Evolutionary conservation across 371 early-diverging fungal species (phyloP).

Genomic region (Lichtheimia corymbifera): DNA sequence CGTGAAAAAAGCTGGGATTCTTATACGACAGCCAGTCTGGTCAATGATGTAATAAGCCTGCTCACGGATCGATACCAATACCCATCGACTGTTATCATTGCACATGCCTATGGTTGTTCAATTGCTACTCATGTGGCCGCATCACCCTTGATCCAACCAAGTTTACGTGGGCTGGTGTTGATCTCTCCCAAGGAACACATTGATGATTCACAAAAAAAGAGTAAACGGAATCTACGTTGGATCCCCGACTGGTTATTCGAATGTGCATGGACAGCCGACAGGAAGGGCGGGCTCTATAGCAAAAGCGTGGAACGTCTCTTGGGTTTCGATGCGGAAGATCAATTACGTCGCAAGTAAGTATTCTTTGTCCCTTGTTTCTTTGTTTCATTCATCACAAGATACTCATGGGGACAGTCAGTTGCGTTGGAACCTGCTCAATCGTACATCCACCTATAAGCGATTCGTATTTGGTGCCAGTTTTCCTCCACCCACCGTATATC

Average conservation of each 20-base stretch:
- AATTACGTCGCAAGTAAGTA: conserved; percentile 41
- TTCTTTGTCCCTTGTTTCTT: background rate
- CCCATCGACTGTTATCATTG: conserved; percentile 63
- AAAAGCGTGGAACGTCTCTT: conserved; percentile 64
- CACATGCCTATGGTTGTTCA: conserved; percentile 74
- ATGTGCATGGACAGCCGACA: conserved; percentile 56
- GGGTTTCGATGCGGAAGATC: conserved; percentile 40
- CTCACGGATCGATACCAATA: conserved; percentile 58
- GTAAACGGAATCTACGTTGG: conserved; percentile 36
- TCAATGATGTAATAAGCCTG: conserved; percentile 53
- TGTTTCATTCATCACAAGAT: background rate
- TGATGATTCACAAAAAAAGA: conserved; percentile 41
- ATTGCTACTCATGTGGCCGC: conserved; percentile 59
- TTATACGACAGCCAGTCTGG: conserved; percentile 60
- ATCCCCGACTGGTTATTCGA: conserved; percentile 62
- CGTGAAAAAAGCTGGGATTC: conserved; percentile 43
- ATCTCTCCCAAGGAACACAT: conserved; percentile 64
- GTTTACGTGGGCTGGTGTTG: conserved; percentile 58
- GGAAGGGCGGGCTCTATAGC: conserved; percentile 63
- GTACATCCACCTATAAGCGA: conserved; percentile 57
- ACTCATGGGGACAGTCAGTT: conserved; percentile 46
- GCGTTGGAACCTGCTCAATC: conserved; percentile 62
- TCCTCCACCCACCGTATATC: conserved; percentile 45
- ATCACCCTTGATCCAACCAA: conserved; percentile 26
- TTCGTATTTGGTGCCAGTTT: conserved; percentile 53